phyloP scores from a whole-genome alignment of 2,329 filamentous ascomycete genomes.

The Arthrobotrys sphaeroides region DNA sequence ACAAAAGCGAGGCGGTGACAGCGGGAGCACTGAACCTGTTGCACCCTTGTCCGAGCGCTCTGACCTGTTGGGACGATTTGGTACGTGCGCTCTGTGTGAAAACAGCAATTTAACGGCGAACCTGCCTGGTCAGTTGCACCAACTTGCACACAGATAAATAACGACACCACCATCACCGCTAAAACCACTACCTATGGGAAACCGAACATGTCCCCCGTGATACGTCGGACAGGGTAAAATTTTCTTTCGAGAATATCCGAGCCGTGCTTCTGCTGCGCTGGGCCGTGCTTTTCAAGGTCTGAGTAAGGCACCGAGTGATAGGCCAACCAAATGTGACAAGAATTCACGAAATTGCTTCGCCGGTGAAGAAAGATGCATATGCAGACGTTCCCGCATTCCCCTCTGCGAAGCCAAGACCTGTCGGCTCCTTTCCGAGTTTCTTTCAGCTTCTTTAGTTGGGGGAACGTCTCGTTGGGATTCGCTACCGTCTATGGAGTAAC shows the following conservation, averaged over 20 bases:
- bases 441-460: neutral
- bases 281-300: constrained; percentile 8
- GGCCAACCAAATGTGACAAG: neutral
- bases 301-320: constrained; percentile 2
- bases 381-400: neutral
- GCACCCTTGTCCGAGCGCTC: constrained; percentile 19
- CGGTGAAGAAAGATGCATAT: neutral
- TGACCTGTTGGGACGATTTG: constrained; percentile 3
- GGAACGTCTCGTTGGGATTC: neutral
- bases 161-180: too few relatives aligned
- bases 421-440: neutral
- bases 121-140: constrained; percentile 8
- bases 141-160: constrained; percentile 16
- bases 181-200: constrained; percentile 23
- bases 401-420: neutral
- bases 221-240: constrained; percentile 36
- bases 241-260: constrained; percentile 49
- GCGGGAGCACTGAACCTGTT: constrained; percentile 39
- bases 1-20: constrained; percentile 23
- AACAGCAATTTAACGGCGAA: constrained; percentile 35
- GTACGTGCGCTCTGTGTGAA: neutral
- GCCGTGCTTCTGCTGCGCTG: constrained; percentile 37
- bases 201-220: constrained; percentile 26
- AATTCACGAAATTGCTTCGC: neutral
- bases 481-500: neutral